A percentile compares a stretch with the other conserved stretches of the same genome.
These are phyloP conservation scores for Colletotrichum falcatum DNA, from an alignment of 2,329 filamentous ascomycete genomes.

Conservation along the genomic window DNA sequence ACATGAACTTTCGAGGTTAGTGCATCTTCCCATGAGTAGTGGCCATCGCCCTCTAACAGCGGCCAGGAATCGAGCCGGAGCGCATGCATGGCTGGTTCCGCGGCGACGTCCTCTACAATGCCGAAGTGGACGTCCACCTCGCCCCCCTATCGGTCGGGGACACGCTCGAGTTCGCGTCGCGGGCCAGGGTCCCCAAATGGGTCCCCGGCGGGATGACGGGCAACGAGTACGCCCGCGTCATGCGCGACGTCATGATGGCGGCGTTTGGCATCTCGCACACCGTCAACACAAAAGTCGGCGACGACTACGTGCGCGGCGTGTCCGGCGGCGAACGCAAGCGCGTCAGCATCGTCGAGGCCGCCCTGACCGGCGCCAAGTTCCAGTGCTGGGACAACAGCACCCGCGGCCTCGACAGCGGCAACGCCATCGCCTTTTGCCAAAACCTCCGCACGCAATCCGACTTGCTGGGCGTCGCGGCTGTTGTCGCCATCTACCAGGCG, in stretches of 20 bases:
- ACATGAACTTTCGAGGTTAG: no score
- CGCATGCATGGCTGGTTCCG: no score
- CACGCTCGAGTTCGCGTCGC: conserved; percentile 70
- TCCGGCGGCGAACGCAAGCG: conserved; percentile 64
- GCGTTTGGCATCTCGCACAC: conserved; percentile 67
- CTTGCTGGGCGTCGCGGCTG: conserved; percentile 44
- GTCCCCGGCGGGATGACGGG: conserved; percentile 59
- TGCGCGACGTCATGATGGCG: conserved; percentile 66
- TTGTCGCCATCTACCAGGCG: conserved; percentile 68
- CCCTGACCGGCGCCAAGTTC: conserved; percentile 46
- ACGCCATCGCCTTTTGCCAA: conserved; percentile 44
- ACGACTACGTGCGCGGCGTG: conserved; percentile 66
- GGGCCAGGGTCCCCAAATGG: conserved; percentile 61
- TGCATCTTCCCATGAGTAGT: conserved; percentile 63
- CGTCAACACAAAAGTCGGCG: conserved; percentile 65
- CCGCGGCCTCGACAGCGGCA: conserved; percentile 55
- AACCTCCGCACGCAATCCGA: conserved; percentile 47
- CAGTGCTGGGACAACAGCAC: conserved; percentile 60
- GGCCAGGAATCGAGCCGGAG: no score
- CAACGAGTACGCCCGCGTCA: conserved; percentile 57
- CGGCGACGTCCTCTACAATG: conserved; percentile 76
- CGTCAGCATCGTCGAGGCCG: conserved; percentile 53
- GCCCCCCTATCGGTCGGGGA: conserved; percentile 70
- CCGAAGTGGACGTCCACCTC: conserved; percentile 74
- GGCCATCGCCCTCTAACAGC: no score